A percentile compares a stretch with the other conserved stretches of the same genome.
Conservation (phyloP, 768 basidiomycete species). For the Lenzites betulinus region DNA sequence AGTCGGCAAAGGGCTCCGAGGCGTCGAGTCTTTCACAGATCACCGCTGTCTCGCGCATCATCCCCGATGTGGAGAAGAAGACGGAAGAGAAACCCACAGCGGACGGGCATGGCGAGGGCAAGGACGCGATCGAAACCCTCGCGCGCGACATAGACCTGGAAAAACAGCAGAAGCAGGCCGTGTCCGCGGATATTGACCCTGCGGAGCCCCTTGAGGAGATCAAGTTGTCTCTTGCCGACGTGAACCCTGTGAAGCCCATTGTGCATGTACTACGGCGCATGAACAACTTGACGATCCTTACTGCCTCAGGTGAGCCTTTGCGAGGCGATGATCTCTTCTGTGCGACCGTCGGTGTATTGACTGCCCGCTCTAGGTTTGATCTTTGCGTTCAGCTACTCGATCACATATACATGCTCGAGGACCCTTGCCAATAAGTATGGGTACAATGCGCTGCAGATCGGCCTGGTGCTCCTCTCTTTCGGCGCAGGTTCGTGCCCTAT, state of each 20-base stretch:
- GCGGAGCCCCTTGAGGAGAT: conserved; percentile 31
- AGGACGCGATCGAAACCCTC: conserved; percentile 3
- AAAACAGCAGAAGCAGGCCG: conserved; percentile 29
- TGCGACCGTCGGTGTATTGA: neutral
- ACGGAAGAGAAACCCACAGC: neutral
- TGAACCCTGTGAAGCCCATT: conserved; percentile 76
- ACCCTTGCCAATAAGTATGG: conserved; percentile 65
- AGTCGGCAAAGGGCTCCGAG: conserved; percentile 27
- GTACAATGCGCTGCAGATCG: conserved; percentile 70
- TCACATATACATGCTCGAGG: conserved; percentile 74
- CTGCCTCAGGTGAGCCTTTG: conserved; percentile 57
- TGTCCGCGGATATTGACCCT: neutral
- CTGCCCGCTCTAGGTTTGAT: conserved; percentile 50
- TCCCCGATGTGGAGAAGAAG: conserved; percentile 2
- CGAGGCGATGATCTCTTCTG: neutral
- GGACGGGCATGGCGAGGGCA: neutral
- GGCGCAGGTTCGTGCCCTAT: conserved; percentile 54
- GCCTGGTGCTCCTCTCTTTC: conserved; percentile 74
- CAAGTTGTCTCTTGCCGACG: conserved; percentile 62
- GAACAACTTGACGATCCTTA: conserved; percentile 69
- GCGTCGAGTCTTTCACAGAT: conserved; percentile 29
- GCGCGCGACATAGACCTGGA: conserved; percentile 19
- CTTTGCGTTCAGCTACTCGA: conserved; percentile 70
- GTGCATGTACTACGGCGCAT: conserved; percentile 53
- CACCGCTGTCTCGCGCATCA: conserved; percentile 15